phyloP scores from a whole-genome alignment of 805 yeast genomes.

The Ascoidea rubescens region DNA sequence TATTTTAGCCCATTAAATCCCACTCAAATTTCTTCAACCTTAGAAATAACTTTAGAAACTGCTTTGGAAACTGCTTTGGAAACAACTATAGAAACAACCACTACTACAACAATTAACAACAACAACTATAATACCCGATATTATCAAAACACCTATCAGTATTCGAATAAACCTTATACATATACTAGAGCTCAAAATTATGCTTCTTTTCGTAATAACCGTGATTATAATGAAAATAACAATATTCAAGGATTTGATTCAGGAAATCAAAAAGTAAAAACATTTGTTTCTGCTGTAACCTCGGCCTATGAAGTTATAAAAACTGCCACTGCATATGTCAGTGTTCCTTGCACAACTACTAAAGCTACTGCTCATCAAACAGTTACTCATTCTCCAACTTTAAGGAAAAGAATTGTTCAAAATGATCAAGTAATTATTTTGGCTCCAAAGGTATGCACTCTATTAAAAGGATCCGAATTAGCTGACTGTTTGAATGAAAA shows the following conservation, averaged over 20 bases:
- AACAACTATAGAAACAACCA: background rate
- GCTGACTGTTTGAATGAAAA: constrained; percentile 32
- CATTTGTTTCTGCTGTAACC: background rate
- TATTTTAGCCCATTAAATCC: constrained; percentile 1
- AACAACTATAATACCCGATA: no score
- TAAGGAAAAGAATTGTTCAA: background rate
- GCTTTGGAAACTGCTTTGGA: background rate
- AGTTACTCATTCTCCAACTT: background rate
- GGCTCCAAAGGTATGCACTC: constrained; percentile 5
- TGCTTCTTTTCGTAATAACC: no score
- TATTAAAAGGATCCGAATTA: constrained; percentile 22
- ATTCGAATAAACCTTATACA: no score
- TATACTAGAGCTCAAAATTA: no score
- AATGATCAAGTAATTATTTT: background rate
- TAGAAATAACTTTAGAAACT: no score
- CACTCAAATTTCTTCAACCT: background rate
- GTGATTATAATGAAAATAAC: no score
- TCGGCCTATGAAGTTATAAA: background rate
- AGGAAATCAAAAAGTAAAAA: background rate
- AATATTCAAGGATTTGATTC: no score
- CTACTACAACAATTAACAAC: background rate
- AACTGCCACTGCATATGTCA: background rate
- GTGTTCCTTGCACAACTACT: background rate
- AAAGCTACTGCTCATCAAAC: background rate
- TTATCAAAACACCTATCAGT: no score